These are phyloP conservation scores for Cladosporium velox DNA, from an alignment of 2,329 filamentous ascomycete species.

Conservation along the genomic window DNA sequence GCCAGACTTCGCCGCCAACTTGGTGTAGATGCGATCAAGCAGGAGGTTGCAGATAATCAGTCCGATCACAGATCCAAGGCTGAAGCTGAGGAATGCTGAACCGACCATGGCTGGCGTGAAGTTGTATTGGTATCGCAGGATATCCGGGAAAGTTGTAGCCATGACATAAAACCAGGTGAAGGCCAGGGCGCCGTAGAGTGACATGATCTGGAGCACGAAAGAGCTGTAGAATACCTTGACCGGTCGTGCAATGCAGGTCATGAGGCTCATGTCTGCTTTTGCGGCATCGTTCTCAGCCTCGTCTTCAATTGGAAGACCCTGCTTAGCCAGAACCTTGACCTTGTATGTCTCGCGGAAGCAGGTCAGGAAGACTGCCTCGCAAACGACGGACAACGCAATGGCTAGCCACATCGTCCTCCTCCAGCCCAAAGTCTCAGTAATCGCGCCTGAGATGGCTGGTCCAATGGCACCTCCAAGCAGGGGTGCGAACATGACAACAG, in stretches of 20 bases:
- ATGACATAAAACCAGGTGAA: slow-evolving; percentile 52
- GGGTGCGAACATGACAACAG: slow-evolving; percentile 58
- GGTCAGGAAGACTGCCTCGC: slow-evolving; percentile 53
- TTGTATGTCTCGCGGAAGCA: slow-evolving; percentile 64
- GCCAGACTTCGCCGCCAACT: slow-evolving; percentile 32
- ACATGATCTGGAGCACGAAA: slow-evolving; percentile 56
- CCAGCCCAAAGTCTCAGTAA: slow-evolving; percentile 60
- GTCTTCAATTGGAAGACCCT: neutral
- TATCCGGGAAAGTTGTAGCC: slow-evolving; percentile 48
- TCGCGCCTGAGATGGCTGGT: slow-evolving; percentile 56
- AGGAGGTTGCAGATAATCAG: slow-evolving; percentile 40
- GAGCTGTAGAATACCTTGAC: slow-evolving; percentile 50
- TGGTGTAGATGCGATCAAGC: slow-evolving; percentile 42
- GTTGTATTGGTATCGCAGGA: slow-evolving; percentile 45
- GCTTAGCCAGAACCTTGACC: slow-evolving; percentile 51
- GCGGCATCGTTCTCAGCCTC: slow-evolving; percentile 17
- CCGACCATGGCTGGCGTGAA: slow-evolving; percentile 56
- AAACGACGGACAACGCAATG: slow-evolving; percentile 49
- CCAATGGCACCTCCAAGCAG: slow-evolving; percentile 60
- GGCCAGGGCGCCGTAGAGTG: slow-evolving; percentile 44
- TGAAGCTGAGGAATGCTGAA: slow-evolving; percentile 57
- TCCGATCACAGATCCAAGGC: slow-evolving; percentile 43
- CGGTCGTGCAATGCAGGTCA: slow-evolving; percentile 45
- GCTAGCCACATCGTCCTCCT: slow-evolving; percentile 55
- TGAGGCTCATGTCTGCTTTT: slow-evolving; percentile 28